Conservation (phyloP, 2,329 filamentous ascomycete species). For the Penicillium sclerotiorum region DNA sequence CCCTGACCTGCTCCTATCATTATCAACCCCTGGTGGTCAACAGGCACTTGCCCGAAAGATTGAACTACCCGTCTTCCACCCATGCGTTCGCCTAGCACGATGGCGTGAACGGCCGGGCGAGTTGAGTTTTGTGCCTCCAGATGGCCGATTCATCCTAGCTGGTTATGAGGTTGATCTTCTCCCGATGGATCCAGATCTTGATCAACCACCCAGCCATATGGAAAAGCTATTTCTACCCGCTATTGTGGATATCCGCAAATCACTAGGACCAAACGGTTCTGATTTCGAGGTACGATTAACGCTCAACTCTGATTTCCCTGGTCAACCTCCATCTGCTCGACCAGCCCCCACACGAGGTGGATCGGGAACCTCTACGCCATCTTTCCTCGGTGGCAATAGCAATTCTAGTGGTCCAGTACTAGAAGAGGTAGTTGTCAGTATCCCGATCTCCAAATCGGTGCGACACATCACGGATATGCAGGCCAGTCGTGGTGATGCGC, state of each 20-base stretch:
- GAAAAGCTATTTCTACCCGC: conserved; percentile 79
- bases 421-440: conserved; percentile 75
- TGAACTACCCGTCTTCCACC: conserved; percentile 91
- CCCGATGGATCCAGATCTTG: conserved; percentile 65
- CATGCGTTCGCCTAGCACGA: conserved; percentile 84
- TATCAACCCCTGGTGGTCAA: conserved; percentile 80
- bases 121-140: conserved; percentile 93
- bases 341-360: conserved; percentile 43
- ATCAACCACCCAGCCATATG: conserved; percentile 54
- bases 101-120: conserved; percentile 90
- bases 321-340: conserved; percentile 44
- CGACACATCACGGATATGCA: conserved; percentile 82
- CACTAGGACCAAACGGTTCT: conserved; percentile 70
- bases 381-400: conserved; percentile 54
- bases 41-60: conserved; percentile 74
- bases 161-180: conserved; percentile 93
- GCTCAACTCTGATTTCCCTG: conserved; percentile 67
- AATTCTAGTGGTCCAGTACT: conserved; percentile 63
- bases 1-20: conserved; percentile 80
- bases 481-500: conserved; percentile 79
- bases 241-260: conserved; percentile 77
- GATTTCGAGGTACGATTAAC: conserved; percentile 88
- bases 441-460: conserved; percentile 78
- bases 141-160: conserved; percentile 89
- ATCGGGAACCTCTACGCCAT: conserved; percentile 52